Conservation (phyloP, 2,329 filamentous ascomycete genomes). For the Aspergillus sp. region DNA sequence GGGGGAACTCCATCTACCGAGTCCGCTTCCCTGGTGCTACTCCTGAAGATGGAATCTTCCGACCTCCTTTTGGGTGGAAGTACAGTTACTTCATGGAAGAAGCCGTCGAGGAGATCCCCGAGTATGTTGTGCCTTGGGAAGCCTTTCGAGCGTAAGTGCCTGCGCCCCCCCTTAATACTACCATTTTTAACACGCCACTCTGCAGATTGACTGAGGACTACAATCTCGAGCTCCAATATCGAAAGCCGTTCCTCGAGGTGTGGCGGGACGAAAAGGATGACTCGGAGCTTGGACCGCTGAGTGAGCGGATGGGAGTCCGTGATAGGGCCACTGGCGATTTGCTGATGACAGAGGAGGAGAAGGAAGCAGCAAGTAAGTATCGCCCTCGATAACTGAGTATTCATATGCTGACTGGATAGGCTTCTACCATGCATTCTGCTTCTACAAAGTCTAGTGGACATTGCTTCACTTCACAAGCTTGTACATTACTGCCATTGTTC, state of each 20-base stretch:
- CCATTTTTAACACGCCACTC: background rate
- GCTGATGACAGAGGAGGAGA: slow-evolving; percentile 78
- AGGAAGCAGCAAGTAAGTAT: slow-evolving; percentile 73
- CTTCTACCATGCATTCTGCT: slow-evolving; percentile 94
- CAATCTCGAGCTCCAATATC: slow-evolving; percentile 92
- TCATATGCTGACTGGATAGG: slow-evolving; percentile 30
- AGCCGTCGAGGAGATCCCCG: slow-evolving; percentile 91
- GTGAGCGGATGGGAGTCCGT: slow-evolving; percentile 93
- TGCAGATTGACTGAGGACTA: slow-evolving; percentile 80
- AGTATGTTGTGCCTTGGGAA: slow-evolving; percentile 98
- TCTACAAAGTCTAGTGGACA: slow-evolving; percentile 75
- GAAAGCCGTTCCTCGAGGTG: slow-evolving; percentile 85
- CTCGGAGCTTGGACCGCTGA: slow-evolving; percentile 73
- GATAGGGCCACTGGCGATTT: slow-evolving; percentile 66
- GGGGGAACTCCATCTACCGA: slow-evolving; percentile 91
- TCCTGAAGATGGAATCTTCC: slow-evolving; percentile 83
- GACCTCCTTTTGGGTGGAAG: slow-evolving; percentile 95
- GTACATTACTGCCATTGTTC: background rate
- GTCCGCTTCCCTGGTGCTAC: slow-evolving; percentile 84
- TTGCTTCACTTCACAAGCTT: background rate
- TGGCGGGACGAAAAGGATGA: slow-evolving; percentile 92
- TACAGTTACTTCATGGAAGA: slow-evolving; percentile 97
- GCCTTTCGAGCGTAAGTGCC: slow-evolving; percentile 73
- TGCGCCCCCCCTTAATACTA: background rate
- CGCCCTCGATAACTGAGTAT: background rate